Base-by-base conservation (phyloP, 2,329 filamentous ascomycete species). In the Didymella keratinophila region DNA sequence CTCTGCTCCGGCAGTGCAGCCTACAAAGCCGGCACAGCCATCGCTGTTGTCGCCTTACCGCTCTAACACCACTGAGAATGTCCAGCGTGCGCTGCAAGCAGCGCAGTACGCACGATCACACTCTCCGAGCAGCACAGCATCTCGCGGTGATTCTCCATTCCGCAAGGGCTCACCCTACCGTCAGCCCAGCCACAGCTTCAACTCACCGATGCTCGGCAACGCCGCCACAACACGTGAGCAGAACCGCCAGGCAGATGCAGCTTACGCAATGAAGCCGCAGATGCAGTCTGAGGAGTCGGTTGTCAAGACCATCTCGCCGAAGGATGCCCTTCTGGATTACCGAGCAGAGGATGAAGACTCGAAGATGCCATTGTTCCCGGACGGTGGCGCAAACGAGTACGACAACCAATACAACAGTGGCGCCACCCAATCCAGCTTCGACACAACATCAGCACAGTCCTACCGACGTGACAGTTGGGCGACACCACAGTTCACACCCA, bases 281-380 rank as follows among this genome's bases (percentile, higher is more conserved):
- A 71, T 78, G 64, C 72, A 75, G 46, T 71, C 76, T 47, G 74
- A 83, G 23, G 75, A 78, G 60, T 69, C 79, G 42, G 67, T 78
- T n/a, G 83, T 87, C 1, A 91, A 92, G 77, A 97, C 94, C 0
- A 97, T 99, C 45, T 98, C 94, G 1, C 95, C 94, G 23, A 96
- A 96, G 78, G 94, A 98, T 70, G 91, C 93, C 1, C 79, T 96
- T 59, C 79, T 97, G 48, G 93, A 97, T 60, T 97, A 93, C 73
- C 86, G 89, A 61, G 18, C 36, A 20, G 92, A 95, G 37, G 78
- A 82, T 0, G 90, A 93, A 18, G 89, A 89, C 46, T 79, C 85
- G 4, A 87, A 87, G 58, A 87, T 90, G 68, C 87, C 91, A 12
- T 79, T 97, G 20, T 96, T 97, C 72, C 86, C 90, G 3, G 82